Evolutionary conservation across 768 basidiomycete species (phyloP).

Genomic region (Pisolithus tinctorius): DNA sequence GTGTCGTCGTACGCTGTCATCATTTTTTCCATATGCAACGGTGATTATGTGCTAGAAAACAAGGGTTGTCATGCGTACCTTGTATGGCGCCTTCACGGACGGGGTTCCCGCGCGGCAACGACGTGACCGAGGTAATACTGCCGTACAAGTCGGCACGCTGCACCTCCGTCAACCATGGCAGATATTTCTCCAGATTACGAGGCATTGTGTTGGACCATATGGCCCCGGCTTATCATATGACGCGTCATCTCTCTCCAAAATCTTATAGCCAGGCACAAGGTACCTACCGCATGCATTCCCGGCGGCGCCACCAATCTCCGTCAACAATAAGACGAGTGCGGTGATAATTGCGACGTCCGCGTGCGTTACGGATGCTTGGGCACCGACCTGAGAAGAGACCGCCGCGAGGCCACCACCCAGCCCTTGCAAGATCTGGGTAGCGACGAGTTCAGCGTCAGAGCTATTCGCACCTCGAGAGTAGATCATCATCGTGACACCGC

Average conservation of each 20-base stretch:
- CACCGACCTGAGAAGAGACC: slow-evolving; percentile 48
- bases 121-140: slow-evolving; percentile 45
- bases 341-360: slow-evolving; percentile 62
- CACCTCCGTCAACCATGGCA: slow-evolving; percentile 41
- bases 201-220: slow-evolving; percentile 70
- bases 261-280: background rate
- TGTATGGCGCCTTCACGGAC: slow-evolving; percentile 59
- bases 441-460: slow-evolving; percentile 49
- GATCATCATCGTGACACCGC: slow-evolving; percentile 65
- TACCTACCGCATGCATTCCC: slow-evolving; percentile 53
- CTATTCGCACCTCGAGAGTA: slow-evolving; percentile 58
- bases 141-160: slow-evolving; percentile 46
- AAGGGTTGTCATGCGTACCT: slow-evolving; percentile 25
- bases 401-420: slow-evolving; percentile 68
- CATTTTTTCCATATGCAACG: no score
- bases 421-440: slow-evolving; percentile 67
- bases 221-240: slow-evolving; percentile 39
- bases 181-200: slow-evolving; percentile 42
- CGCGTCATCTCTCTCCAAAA: slow-evolving; percentile 1
- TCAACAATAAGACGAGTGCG: slow-evolving; percentile 58
- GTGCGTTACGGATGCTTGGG: slow-evolving; percentile 62
- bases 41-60: background rate
- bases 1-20: slow-evolving; percentile 45
- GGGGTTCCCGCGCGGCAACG: slow-evolving; percentile 45
- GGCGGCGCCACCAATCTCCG: slow-evolving; percentile 62